Evolutionary conservation across 768 basidiomycete genomes (phyloP), one percentile per base, ranked within the genome.

Genomic region (Suillus ampliporus): DNA sequence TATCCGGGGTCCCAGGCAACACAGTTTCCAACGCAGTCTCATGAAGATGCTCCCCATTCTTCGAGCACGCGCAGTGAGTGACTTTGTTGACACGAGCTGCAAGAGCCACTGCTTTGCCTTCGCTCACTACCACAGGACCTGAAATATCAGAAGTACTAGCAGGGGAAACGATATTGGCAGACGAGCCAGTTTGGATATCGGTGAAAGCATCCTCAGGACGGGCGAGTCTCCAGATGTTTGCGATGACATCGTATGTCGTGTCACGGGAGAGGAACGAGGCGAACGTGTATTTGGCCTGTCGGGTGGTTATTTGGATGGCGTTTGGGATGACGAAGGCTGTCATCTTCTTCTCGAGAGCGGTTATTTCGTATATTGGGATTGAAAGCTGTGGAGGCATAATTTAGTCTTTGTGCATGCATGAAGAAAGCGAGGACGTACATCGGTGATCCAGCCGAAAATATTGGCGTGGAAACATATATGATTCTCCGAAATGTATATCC

Each of bases 401-500:
- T 67, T 58, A 69, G 64, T 60, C 60, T n/a, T n/a, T n/a, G n/a
- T 26, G 52, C 10, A 58, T 50, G 58, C 54, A 5, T 34, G 4
- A 23, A 28, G 31, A 61, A n/a, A 11, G 31, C 35, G 50, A 52
- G 40, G 0, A 82, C 95, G 76, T 75, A 97, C 96, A 72, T 97
- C 89, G 34, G 97, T 99, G 54, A 97, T 91, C 97, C 97, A 99
- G 47, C 97, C 97, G 76, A 99, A 97, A 48, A 99, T 98, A 72
- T 99, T 99, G 47, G 97, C 97, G 69, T 99, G 94, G 82, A 99
- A 99, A 79, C 95, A 99, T n/a, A 98, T 86, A 72, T 98, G 96
- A 77, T 99, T 98, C 78, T 99, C 97, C 8, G 97, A 99, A 26
- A 99, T 93, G 77, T 98, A 98, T 61, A 99, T 74, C 13, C 97